phyloP scores from a whole-genome alignment of 192 early-diverging fungal species.

The Diversispora eburnea region DNA sequence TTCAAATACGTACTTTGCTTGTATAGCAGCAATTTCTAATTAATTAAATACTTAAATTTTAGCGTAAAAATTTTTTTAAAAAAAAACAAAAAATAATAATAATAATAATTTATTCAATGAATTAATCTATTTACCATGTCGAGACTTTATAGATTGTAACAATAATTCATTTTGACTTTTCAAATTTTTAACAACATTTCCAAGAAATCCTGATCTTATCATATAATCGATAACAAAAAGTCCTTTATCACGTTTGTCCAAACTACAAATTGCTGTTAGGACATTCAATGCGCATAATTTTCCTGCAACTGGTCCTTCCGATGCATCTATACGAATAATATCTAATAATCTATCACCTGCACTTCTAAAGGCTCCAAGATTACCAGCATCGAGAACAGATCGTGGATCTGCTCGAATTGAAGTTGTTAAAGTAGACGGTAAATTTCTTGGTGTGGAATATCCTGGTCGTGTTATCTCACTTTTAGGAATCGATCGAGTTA shows the following conservation, averaged over 20 bases:
- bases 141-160: background rate
- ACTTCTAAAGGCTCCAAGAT: conserved; percentile 47
- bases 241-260: conserved; percentile 43
- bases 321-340: conserved; percentile 74
- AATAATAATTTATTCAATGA: background rate
- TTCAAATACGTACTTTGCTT: conserved; percentile 61
- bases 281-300: conserved; percentile 81
- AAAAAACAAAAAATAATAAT: too few species aligned
- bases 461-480: too few species aligned
- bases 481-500: background rate
- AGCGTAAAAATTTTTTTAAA: too few species aligned
- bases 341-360: conserved; percentile 73
- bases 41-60: background rate
- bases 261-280: conserved; percentile 63
- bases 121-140: background rate
- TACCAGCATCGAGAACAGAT: conserved; percentile 38
- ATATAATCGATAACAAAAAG: conserved; percentile 46
- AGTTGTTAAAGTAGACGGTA: too few species aligned
- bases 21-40: conserved; percentile 1
- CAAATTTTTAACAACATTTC: background rate
- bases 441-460: too few species aligned
- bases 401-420: conserved; percentile 14
- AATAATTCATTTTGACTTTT: conserved; percentile 19
- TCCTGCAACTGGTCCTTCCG: conserved; percentile 75
- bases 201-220: conserved; percentile 20